Evolutionary conservation across 2,329 filamentous ascomycete genomes (phyloP).

Genomic region (Neoarthrinium moseri): DNA sequence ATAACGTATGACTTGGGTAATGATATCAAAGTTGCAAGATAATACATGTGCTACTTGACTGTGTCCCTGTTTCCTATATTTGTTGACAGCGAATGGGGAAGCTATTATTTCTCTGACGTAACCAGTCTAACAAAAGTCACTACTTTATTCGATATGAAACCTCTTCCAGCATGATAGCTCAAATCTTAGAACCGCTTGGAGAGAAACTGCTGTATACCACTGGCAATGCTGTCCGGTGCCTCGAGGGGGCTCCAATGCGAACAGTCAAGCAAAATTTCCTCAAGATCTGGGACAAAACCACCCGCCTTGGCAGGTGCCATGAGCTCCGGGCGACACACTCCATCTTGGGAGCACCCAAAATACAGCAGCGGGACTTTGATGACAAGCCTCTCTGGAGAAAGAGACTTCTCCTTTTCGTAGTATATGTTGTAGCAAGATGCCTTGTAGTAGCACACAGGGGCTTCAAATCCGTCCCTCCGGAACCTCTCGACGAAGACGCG

Average conservation of each 20-base stretch:
- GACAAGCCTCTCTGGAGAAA: slow-evolving; percentile 15
- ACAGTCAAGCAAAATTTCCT: slow-evolving; percentile 9
- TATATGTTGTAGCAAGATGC: slow-evolving; percentile 18
- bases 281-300: slow-evolving; percentile 24
- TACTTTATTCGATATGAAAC: no score
- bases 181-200: no score
- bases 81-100: no score
- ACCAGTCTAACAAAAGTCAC: no score
- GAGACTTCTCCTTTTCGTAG: slow-evolving; percentile 16
- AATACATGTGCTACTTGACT: no score
- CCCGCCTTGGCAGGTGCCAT: slow-evolving; percentile 12
- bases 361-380: slow-evolving; percentile 25
- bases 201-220: no score
- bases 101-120: no score
- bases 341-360: slow-evolving; percentile 24
- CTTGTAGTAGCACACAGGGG: slow-evolving; percentile 27
- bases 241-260: slow-evolving; percentile 1
- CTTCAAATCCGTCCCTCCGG: slow-evolving; percentile 24
- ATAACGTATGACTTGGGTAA: no score
- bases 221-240: not conserved
- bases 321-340: slow-evolving; percentile 20
- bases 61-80: no score
- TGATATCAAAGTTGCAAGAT: no score
- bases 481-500: slow-evolving; percentile 25
- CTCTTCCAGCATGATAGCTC: no score